Conservation (phyloP, 1,284 basidiomycete genomes). For the Laetiporus sulphureus region DNA sequence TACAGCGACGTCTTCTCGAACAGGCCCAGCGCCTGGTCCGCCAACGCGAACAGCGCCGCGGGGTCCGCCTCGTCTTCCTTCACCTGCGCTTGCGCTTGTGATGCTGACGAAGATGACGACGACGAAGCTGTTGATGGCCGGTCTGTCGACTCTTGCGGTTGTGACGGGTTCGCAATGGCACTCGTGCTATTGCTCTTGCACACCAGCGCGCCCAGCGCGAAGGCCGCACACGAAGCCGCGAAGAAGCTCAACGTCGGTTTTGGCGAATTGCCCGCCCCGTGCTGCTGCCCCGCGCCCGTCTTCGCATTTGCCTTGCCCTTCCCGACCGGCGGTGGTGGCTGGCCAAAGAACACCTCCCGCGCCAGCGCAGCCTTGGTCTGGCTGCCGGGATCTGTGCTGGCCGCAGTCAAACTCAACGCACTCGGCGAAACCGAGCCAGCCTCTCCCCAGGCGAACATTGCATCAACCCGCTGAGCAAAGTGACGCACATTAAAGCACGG, state of each 20-base stretch:
- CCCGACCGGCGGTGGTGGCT: conserved; percentile 11
- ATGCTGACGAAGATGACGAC: neutral
- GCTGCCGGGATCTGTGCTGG: conserved; percentile 3
- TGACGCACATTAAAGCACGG: conserved; percentile 46
- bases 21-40: conserved; percentile 37
- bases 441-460: conserved; percentile 37
- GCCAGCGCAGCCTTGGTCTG: conserved; percentile 26
- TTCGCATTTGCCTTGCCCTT: conserved; percentile 6
- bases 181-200: conserved; percentile 19
- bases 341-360: conserved; percentile 27
- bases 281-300: conserved; percentile 8
- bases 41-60: conserved; percentile 36
- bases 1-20: conserved; percentile 36
- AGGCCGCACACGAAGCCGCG: conserved; percentile 43
- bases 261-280: conserved; percentile 13
- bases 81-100: too few relatives aligned
- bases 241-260: conserved; percentile 52
- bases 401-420: neutral
- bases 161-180: conserved; percentile 3
- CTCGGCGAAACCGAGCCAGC: conserved; percentile 4
- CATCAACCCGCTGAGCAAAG: conserved; percentile 39
- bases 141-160: too few relatives aligned
- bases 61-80: conserved; percentile 16
- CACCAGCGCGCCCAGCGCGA: conserved; percentile 50
- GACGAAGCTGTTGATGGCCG: conserved; percentile 12